Evolutionary conservation across 148 eudicot genomes (phyloP), one percentile per base, ranked within the genome.

Genomic region (Chenopodium suecicum): DNA sequence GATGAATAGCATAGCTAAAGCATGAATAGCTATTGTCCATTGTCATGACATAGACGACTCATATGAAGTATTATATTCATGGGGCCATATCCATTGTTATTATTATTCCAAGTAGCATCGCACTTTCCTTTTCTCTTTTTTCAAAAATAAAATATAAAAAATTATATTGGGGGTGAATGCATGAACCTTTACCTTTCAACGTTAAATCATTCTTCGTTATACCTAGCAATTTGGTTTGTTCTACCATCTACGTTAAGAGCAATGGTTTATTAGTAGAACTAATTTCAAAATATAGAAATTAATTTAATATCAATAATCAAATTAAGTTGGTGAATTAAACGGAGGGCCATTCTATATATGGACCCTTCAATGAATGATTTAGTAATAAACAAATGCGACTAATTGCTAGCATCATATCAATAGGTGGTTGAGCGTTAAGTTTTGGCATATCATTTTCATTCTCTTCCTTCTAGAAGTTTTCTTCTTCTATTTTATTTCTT

Each of bases 151-250:
- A 37, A 37, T 37, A 37, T 37, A 37, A 37, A 37, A 37, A 37
- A 37, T 69, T 12, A 1, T 16, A 2, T 19, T 11, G 70, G 25
- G 23, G 46, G 73, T 70, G 74, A 70, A 70, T 70, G 74, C 74
- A 70, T 70, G 74, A 70, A 70, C 74, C 74, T 70, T 31, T 37
- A 70, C 11, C 50, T 70, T 70, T 70, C 74, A 34, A 34, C 14
- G 48, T 70, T 75, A 10, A 52, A 54, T 32, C 44, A 75, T 4
- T 4, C 44, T 41, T 41, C 44, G 32, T 31, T 31, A 41, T 41
- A 41, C 5, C 1, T 41, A 54, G 37, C 64, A 54, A 75, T 7
- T 34, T 34, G 74, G 9, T 70, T 7, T 69, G 22, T 32, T 6
- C 44, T 69, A 69, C 22, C 41, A 32, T 32, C 20, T 56, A 50